A percentile compares a stretch with the other conserved stretches of the same genome.
Evolutionary conservation across 2,329 filamentous ascomycete genomes (phyloP).

Genomic region (Colletotrichum abscissum): DNA sequence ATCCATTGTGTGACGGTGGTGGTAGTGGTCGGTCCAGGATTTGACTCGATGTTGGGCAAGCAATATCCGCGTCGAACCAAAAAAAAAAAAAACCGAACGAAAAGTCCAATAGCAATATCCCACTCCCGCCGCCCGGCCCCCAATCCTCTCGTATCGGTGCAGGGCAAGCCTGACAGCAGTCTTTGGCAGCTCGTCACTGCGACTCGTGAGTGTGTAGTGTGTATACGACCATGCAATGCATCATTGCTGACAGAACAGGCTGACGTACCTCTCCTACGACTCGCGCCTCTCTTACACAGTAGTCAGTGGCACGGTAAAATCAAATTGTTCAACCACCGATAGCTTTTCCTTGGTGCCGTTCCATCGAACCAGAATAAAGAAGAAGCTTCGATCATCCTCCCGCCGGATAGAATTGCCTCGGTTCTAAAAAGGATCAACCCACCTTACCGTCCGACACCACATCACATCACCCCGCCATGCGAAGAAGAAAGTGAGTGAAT

Average conservation of each 20-base stretch:
- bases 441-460: not conserved
- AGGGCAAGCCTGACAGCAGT: not conserved
- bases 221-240: not conserved
- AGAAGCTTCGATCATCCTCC: not conserved
- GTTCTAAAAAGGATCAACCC: not conserved
- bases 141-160: not conserved
- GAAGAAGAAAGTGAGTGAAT: not conserved
- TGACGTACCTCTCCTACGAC: not conserved
- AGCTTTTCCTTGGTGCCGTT: not conserved
- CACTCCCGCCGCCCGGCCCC: not conserved
- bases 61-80: not conserved
- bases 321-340: too few relatives aligned
- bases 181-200: not conserved
- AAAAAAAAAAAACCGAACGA: not conserved
- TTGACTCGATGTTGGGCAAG: not conserved
- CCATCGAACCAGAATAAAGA: not conserved
- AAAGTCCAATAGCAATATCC: not conserved
- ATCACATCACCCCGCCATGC: not conserved
- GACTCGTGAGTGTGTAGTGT: too few relatives aligned
- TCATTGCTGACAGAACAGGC: not conserved
- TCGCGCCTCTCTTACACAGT: not conserved
- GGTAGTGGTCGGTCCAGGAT: not conserved
- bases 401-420: not conserved
- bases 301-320: too few relatives aligned
- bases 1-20: not conserved